Percentiles rank a stretch among this genome's conserved stretches.
These are phyloP conservation scores for Aspergillus flavus DNA, from an alignment of 2,329 filamentous ascomycete species.

Conservation along the genomic window DNA sequence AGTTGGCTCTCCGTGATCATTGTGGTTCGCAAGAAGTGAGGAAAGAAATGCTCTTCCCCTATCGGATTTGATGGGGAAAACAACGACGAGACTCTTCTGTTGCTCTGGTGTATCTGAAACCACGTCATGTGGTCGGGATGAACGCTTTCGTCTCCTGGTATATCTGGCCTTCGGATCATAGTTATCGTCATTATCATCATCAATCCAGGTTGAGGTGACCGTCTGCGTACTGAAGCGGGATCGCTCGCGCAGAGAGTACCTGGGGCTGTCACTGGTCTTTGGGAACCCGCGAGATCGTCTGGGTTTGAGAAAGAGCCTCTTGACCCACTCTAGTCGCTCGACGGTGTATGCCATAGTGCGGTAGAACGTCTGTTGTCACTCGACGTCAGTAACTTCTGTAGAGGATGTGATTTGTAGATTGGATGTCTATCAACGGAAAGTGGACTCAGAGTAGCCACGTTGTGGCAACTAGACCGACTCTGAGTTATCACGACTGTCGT, in stretches of 20 bases:
- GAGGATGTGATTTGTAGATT: background rate
- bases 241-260: constrained; percentile 20
- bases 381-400: background rate
- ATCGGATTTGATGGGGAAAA: background rate
- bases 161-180: constrained; percentile 29
- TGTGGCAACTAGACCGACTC: too few species aligned
- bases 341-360: constrained; percentile 6
- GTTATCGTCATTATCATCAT: constrained; percentile 38
- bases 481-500: background rate
- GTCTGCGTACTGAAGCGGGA: constrained; percentile 1
- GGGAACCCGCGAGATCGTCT: background rate
- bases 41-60: constrained; percentile 2
- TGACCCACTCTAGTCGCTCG: constrained; percentile 1
- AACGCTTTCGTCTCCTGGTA: constrained; percentile 2
- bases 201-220: constrained; percentile 30
- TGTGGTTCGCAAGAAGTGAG: constrained; percentile 7
- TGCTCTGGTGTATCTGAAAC: background rate
- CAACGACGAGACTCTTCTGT: background rate
- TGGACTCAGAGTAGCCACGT: too few species aligned
- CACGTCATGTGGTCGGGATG: background rate
- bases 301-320: constrained; percentile 8
- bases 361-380: background rate
- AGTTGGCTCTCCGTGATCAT: background rate
- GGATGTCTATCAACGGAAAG: too few species aligned
- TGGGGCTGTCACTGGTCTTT: background rate